Evolutionary conservation across 2,329 filamentous ascomycete genomes (phyloP).

Genomic region (Hymenoscyphus repandus): DNA sequence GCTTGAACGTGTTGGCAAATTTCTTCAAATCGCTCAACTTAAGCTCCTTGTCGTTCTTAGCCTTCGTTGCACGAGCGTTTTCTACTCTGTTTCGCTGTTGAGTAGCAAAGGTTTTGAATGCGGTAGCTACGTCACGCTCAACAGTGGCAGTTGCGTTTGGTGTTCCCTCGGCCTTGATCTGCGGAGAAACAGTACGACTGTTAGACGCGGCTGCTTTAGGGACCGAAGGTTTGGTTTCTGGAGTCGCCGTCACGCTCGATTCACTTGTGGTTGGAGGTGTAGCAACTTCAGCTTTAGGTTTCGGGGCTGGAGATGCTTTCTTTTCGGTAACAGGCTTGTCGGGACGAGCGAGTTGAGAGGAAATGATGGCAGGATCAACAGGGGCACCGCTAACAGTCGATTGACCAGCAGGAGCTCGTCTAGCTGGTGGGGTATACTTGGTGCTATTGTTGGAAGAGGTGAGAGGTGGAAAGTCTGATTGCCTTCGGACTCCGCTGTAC

Average conservation of each 20-base stretch:
- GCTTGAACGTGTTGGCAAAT: slow-evolving; percentile 90
- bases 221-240: slow-evolving; percentile 23
- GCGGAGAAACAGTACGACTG: slow-evolving; percentile 29
- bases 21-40: slow-evolving; percentile 94
- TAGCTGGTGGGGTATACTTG: slow-evolving; percentile 88
- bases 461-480: slow-evolving; percentile 66
- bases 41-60: slow-evolving; percentile 75
- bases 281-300: slow-evolving; percentile 23
- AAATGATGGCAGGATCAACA: slow-evolving; percentile 86
- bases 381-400: slow-evolving; percentile 71
- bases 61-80: slow-evolving; percentile 51
- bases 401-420: slow-evolving; percentile 70
- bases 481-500: slow-evolving; percentile 86
- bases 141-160: slow-evolving; percentile 56
- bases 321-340: slow-evolving; percentile 30
- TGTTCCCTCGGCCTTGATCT: slow-evolving; percentile 30
- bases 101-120: slow-evolving; percentile 60
- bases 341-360: slow-evolving; percentile 64
- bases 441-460: slow-evolving; percentile 36
- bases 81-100: slow-evolving; percentile 51
- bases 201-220: slow-evolving; percentile 29
- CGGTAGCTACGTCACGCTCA: slow-evolving; percentile 54
- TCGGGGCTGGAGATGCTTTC: slow-evolving; percentile 24
- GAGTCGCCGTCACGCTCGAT: slow-evolving; percentile 21
- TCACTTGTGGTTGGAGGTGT: slow-evolving; percentile 28